A percentile compares a stretch with the other conserved stretches of the same genome.
Evolutionary conservation across 2,329 filamentous ascomycete genomes (phyloP).

Genomic region (Ilyonectria destructans): DNA sequence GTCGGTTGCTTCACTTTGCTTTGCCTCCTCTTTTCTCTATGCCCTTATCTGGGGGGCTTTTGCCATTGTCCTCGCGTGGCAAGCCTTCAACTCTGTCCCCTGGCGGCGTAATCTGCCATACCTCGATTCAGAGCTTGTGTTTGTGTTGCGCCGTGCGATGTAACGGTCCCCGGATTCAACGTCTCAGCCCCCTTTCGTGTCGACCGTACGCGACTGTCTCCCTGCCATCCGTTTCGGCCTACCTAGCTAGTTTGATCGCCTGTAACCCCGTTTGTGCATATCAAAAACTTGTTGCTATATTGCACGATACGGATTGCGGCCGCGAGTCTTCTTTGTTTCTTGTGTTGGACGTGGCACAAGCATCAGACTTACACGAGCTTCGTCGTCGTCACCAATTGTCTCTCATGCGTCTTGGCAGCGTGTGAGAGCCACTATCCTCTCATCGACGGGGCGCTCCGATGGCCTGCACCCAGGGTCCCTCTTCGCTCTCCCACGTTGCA

Average conservation of each 20-base stretch:
- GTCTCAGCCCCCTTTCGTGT: not conserved
- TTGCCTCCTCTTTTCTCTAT: not conserved
- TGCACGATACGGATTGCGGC: not conserved
- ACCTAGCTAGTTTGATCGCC: conserved; percentile 12
- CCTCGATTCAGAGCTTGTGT: conserved; percentile 7
- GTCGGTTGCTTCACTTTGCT: not conserved
- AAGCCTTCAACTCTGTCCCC: not conserved
- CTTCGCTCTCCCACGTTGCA: conserved; percentile 1
- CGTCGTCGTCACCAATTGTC: conserved; percentile 21
- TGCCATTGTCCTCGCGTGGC: conserved; percentile 1
- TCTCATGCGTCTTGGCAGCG: conserved; percentile 24
- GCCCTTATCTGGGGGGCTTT: not conserved
- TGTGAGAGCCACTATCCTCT: not conserved
- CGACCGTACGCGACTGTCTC: not conserved
- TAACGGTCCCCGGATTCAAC: conserved; percentile 9
- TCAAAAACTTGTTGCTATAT: not conserved
- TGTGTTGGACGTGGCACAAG: not conserved
- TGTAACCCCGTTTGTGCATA: conserved; percentile 20
- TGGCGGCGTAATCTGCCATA: not conserved
- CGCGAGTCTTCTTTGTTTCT: not conserved
- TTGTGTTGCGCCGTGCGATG: conserved; percentile 2
- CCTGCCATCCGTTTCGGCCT: conserved; percentile 17
- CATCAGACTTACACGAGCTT: conserved; percentile 8
- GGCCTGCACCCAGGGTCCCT: conserved; percentile 3
- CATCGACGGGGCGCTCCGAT: conserved; percentile 11